Evolutionary conservation across 2,329 filamentous ascomycete genomes (phyloP), one percentile per base, ranked within the genome.

Genomic region (Calonectria crousiana): DNA sequence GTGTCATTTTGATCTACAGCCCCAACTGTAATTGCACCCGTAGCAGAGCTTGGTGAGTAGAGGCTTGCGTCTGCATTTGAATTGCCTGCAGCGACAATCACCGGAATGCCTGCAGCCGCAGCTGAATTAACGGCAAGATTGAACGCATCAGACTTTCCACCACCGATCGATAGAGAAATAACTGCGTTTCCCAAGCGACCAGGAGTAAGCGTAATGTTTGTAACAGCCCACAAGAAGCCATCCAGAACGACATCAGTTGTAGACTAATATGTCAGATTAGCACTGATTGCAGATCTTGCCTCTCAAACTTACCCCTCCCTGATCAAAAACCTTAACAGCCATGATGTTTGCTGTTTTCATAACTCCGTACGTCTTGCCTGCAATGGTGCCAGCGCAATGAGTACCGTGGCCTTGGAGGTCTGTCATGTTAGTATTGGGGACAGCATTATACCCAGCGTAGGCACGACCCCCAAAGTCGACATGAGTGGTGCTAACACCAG

Each of bases 41-140:
- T 67, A 9, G 72, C 69, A 26, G 74, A 76, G 20, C 16, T 16
- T 4, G 74, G 69, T 1, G 75, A 76, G 34, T 49, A 76, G 6
- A 36, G 0, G 2, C 32, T 18, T 9, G 52, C 44, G n/a, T 77
- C 71, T 1, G 14, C 20, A 1, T 8, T 36, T 0, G 5, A 0
- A 5, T 76, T 76, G 1, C 71, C 74, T 5, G 74, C 72, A n/a
- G 74, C 14, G 11, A 38, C 38, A 11, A 41, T 18, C 11, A 51
- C 47, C 5, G 47, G 47, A 14, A 51, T 51, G 11, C 47, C 47
- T 5, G 72, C 69, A 14, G 71, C 14, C 8, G 30, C 28, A 14
- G 60, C 60, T 10, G 47, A 4, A 18, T 34, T 67, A 4, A 53
- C 30, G n/a, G 65, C 65, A 9, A 32, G 23, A 32, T 67, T 67